Base-by-base conservation (phyloP, 345 rosid genomes). In the Melastoma malabathricum region DNA sequence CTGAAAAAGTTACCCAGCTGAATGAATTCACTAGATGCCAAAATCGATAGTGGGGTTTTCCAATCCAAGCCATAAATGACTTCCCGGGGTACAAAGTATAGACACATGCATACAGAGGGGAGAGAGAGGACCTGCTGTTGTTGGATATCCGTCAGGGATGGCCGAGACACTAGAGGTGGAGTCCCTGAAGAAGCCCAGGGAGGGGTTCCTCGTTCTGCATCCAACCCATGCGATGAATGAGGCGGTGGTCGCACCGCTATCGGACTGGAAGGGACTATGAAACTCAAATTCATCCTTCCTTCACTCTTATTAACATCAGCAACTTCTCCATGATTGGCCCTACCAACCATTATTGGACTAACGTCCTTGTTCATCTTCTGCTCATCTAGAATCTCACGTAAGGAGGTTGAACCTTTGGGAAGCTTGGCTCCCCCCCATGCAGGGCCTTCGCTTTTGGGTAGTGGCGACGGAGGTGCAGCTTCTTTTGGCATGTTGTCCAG, bases 351-450 rank as follows among this genome's bases (percentile, higher is more conserved):
- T 57, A 64, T 68, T 52, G 58, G 69, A 44, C 41, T 34, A 5
- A 55, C 64, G 52, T 58, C 66, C 57, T 59, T 74, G 19, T 50
- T 62, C 68, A 77, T 84, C 74, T 77, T 82, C 77, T 92, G 98
- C 62, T 92, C 98, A 38, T 81, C 77, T 68, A 71, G 97, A 64
- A 92, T 92, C 65, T 70, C 87, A 9, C 93, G 86, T 46, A 87
- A 95, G 2, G 97, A 84, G 52, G 89, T 64, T 44, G 63, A 74
- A 47, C 80, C 98, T 39, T 81, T 92, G 14, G 83, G 61, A 55
- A 81, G 54, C 76, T 84, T 84, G 45, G 82, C 94, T 47, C 95
- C 98, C 18, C 97, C 98, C 96, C 98, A 92, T 6, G 73, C 98
- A 54, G 94, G 98, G 50, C 95, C 97, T 71, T 80, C 93, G 44